Evolutionary conservation across 345 rosid genomes (phyloP).

Genomic region (Rhizophora mangle): DNA sequence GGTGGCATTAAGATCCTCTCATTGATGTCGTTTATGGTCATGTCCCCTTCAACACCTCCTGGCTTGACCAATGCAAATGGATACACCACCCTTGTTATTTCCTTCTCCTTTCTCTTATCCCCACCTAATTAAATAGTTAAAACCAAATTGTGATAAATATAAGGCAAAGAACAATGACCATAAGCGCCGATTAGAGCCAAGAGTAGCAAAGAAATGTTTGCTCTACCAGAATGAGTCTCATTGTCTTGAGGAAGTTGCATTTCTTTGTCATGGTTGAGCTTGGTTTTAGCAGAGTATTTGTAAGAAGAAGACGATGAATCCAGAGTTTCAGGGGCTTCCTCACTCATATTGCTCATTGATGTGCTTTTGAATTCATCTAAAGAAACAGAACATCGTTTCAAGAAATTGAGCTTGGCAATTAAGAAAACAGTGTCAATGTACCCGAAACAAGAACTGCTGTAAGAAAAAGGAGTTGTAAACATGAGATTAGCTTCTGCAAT

Average conservation of each 20-base stretch:
- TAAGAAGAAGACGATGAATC: slow-evolving; percentile 41
- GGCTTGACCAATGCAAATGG: slow-evolving; percentile 98
- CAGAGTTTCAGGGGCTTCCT: slow-evolving; percentile 35
- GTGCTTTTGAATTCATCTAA: slow-evolving; percentile 44
- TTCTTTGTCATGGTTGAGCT: slow-evolving; percentile 24
- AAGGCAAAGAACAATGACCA: too few species aligned
- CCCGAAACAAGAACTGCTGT: too few species aligned
- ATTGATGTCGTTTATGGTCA: slow-evolving; percentile 80
- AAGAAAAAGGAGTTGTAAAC: too few species aligned
- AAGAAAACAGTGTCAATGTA: too few species aligned
- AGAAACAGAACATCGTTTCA: background rate
- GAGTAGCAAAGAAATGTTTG: too few species aligned
- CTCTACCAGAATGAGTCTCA: slow-evolving; percentile 25
- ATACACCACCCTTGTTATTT: slow-evolving; percentile 57
- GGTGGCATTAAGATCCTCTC: slow-evolving; percentile 80
- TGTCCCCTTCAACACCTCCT: slow-evolving; percentile 75
- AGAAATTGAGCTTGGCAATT: background rate
- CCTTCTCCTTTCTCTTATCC: slow-evolving; percentile 40
- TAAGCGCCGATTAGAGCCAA: too few species aligned
- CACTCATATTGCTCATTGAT: slow-evolving; percentile 31
- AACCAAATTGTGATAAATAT: background rate
- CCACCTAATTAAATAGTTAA: background rate
- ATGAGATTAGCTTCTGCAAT: too few species aligned
- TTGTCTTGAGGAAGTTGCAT: slow-evolving; percentile 14
- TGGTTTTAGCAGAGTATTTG: slow-evolving; percentile 30